Evolutionary conservation across 2,329 filamentous ascomycete genomes (phyloP).

Genomic region (Aspergillus sp.): DNA sequence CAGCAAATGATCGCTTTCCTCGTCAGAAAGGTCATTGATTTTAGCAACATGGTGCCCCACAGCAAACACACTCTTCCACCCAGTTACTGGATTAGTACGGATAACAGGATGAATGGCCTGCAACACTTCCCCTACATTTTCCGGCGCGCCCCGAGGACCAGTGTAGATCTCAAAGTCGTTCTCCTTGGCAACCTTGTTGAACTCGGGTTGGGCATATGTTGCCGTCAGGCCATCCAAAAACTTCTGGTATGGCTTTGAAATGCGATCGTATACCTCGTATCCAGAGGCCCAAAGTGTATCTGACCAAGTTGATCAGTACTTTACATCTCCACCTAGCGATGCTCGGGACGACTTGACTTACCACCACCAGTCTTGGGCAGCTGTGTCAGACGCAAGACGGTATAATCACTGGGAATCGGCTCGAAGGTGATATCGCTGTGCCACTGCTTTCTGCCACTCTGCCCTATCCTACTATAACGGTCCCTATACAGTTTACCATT

Average conservation of each 20-base stretch:
- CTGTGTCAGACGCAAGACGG: conserved; percentile 40
- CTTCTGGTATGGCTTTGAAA: conserved; percentile 30
- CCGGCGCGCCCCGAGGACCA: conserved; percentile 43
- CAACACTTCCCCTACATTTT: conserved; percentile 51
- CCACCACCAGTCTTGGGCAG: conserved; percentile 39
- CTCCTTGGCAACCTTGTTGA: conserved; percentile 24
- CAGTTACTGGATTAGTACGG: conserved; percentile 48
- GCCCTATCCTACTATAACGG: conserved; percentile 23
- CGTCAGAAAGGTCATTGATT: conserved; percentile 27
- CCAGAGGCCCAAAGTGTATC: conserved; percentile 42
- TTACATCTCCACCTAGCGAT: not conserved
- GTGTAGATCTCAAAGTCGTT: conserved; percentile 24
- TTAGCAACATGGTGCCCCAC: conserved; percentile 24
- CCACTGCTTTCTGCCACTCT: conserved; percentile 33
- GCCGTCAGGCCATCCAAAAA: conserved; percentile 37
- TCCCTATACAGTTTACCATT: conserved; percentile 35
- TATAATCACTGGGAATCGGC: conserved; percentile 42
- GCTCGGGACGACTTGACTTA: conserved; percentile 1
- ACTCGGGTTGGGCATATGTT: conserved; percentile 25
- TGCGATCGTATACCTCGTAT: conserved; percentile 39
- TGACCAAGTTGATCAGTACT: conserved; percentile 1
- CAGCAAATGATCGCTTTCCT: conserved; percentile 28
- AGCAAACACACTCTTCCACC: conserved; percentile 35
- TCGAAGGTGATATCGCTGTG: conserved; percentile 48
- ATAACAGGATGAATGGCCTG: conserved; percentile 38